A percentile compares a stretch with the other conserved stretches of the same genome.
Evolutionary conservation across 805 yeast genomes (phyloP).

Genomic region (Barnettozyma populi): DNA sequence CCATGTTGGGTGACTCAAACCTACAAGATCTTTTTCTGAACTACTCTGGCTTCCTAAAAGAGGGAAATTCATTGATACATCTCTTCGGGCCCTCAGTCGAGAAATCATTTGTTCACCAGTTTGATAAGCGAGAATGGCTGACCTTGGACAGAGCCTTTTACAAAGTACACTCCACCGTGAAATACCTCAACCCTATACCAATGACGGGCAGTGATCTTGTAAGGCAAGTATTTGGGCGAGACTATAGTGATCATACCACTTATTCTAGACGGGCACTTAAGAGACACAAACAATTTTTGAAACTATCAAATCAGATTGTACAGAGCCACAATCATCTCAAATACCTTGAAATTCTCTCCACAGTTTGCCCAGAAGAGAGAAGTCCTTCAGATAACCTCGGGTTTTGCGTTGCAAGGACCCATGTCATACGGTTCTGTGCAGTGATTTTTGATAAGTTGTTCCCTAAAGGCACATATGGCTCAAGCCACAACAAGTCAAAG

Average conservation of each 20-base stretch:
- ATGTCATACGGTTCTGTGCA: constrained; percentile 39
- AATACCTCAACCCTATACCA: constrained; percentile 12
- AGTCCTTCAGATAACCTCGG: constrained; percentile 27
- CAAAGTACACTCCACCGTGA: constrained; percentile 1
- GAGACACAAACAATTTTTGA: constrained; percentile 18
- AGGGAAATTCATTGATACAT: constrained; percentile 8
- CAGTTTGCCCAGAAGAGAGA: constrained; percentile 26
- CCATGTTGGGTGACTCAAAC: constrained; percentile 8
- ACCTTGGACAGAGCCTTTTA: constrained; percentile 14
- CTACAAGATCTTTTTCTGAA: constrained; percentile 13
- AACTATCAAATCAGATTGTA: constrained; percentile 18
- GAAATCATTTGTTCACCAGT: not conserved
- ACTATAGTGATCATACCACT: constrained; percentile 6
- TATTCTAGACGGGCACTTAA: constrained; percentile 25
- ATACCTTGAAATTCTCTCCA: constrained; percentile 34
- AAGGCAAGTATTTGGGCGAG: constrained; percentile 10
- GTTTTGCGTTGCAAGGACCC: constrained; percentile 26
- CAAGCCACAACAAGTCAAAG: constrained; percentile 38
- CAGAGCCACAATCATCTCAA: constrained; percentile 30
- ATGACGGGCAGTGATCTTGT: constrained; percentile 1
- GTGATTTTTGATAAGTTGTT: constrained; percentile 41
- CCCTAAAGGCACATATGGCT: constrained; percentile 51
- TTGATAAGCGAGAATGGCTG: not conserved
- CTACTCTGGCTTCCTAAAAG: constrained; percentile 8
- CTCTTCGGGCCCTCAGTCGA: constrained; percentile 16